Percentiles rank a stretch among this genome's conserved stretches.
Conservation (phyloP, 257 asterid genomes). For the Przewalskia tangutica region DNA sequence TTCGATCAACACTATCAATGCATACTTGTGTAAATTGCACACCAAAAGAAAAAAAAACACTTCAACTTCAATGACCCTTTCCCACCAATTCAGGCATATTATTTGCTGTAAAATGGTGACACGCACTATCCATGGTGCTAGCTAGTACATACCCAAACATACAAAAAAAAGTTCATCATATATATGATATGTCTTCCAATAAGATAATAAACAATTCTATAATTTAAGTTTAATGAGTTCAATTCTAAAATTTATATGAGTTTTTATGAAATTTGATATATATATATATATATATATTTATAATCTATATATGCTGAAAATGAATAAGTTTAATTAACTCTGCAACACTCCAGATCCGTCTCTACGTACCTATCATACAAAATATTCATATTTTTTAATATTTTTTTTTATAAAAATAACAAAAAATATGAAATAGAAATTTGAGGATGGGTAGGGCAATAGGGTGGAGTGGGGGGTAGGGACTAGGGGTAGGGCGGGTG, state of each 20-base stretch:
- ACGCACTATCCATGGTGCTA: neutral
- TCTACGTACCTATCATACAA: neutral
- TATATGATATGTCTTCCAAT: neutral
- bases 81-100: neutral
- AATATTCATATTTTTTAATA: no score
- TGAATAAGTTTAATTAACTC: neutral
- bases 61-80: neutral
- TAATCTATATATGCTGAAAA: no score
- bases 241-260: neutral
- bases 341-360: neutral
- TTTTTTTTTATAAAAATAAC: no score
- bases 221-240: neutral
- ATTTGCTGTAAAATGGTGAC: conserved; percentile 6
- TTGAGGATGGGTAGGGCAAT: no score
- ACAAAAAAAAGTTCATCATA: neutral
- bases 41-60: neutral
- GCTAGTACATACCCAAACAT: neutral
- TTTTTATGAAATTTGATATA: neutral
- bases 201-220: neutral
- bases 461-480: no score
- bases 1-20: neutral
- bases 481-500: no score
- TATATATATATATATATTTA: neutral
- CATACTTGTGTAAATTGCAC: neutral
- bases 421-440: no score